phyloP scores from a whole-genome alignment of 345 rosid species.

The Ailanthus altissimus region DNA sequence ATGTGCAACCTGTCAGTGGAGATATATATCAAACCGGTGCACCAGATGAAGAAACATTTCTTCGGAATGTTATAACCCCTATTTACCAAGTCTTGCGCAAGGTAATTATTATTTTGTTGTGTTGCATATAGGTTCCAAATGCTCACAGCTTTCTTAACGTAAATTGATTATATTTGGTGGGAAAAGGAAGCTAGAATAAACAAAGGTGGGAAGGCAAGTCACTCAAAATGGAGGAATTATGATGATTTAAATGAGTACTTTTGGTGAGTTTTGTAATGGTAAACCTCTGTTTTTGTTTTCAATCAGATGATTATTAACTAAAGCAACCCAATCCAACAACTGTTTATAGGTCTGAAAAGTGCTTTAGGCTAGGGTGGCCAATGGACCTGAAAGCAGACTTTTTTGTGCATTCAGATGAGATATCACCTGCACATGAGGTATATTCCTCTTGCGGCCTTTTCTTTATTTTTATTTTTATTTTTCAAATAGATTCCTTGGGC shows the following conservation, averaged over 20 bases:
- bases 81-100: slow-evolving; percentile 66
- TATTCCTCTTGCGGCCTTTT: slow-evolving; percentile 5
- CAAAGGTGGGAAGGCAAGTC: slow-evolving; percentile 84
- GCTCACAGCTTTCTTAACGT: slow-evolving; percentile 7
- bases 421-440: slow-evolving; percentile 45
- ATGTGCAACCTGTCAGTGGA: slow-evolving; percentile 59
- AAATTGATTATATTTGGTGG: slow-evolving; percentile 28
- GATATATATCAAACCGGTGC: slow-evolving; percentile 45
- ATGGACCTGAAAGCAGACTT: slow-evolving; percentile 62
- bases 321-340: not conserved
- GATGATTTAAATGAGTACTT: slow-evolving; percentile 98
- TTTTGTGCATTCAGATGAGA: slow-evolving; percentile 61
- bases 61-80: slow-evolving; percentile 76
- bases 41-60: slow-evolving; percentile 76
- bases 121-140: not conserved
- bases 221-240: slow-evolving; percentile 97
- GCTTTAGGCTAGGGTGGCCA: slow-evolving; percentile 79
- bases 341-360: slow-evolving; percentile 65
- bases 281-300: slow-evolving; percentile 19
- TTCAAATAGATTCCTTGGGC: not conserved
- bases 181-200: slow-evolving; percentile 85
- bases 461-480: not conserved
- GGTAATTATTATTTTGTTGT: slow-evolving; percentile 45
- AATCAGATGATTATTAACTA: slow-evolving; percentile 14
- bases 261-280: slow-evolving; percentile 56